Percentiles rank a stretch among this genome's conserved stretches.
Evolutionary conservation across 768 basidiomycete genomes (phyloP).

Genomic region (Russula abietina): DNA sequence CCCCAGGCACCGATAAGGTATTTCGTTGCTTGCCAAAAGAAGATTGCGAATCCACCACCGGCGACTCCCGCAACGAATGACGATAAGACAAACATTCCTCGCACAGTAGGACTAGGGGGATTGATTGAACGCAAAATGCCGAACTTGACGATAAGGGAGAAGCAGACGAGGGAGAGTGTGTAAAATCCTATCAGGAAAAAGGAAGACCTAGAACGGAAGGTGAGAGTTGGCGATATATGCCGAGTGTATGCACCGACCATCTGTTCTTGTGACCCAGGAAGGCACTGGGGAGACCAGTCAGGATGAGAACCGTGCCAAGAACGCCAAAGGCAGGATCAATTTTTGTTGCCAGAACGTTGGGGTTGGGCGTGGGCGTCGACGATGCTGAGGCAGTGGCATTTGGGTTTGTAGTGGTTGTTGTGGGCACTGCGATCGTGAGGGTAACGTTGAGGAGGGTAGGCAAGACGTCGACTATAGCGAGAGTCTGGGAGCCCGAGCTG

Average conservation of each 20-base stretch:
- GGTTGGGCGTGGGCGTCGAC: constrained; percentile 32
- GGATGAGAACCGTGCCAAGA: constrained; percentile 78
- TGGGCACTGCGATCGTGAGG: constrained; percentile 45
- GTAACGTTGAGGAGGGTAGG: constrained; percentile 62
- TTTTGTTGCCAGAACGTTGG: constrained; percentile 48
- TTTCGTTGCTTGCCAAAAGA: constrained; percentile 87
- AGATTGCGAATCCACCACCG: constrained; percentile 81
- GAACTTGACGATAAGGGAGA: constrained; percentile 82
- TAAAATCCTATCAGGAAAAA: constrained; percentile 94
- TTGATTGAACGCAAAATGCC: constrained; percentile 82
- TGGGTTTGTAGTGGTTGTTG: constrained; percentile 39
- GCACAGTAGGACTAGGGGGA: constrained; percentile 68
- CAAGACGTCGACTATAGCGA: constrained; percentile 48
- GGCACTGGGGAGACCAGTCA: constrained; percentile 84
- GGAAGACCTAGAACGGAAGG: constrained; percentile 58
- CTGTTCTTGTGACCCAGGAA: constrained; percentile 94
- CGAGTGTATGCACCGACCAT: constrained; percentile 51
- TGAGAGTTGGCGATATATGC: constrained; percentile 23
- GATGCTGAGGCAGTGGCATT: constrained; percentile 32
- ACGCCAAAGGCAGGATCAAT: constrained; percentile 88
- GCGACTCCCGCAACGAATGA: constrained; percentile 73
- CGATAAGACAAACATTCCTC: constrained; percentile 87
- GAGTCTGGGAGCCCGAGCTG: constrained; percentile 42
- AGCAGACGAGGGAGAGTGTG: constrained; percentile 75
- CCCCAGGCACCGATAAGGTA: constrained; percentile 81